Evolutionary conservation across 129 eudicot genomes (phyloP).

Genomic region (Tanacetum coccineum): DNA sequence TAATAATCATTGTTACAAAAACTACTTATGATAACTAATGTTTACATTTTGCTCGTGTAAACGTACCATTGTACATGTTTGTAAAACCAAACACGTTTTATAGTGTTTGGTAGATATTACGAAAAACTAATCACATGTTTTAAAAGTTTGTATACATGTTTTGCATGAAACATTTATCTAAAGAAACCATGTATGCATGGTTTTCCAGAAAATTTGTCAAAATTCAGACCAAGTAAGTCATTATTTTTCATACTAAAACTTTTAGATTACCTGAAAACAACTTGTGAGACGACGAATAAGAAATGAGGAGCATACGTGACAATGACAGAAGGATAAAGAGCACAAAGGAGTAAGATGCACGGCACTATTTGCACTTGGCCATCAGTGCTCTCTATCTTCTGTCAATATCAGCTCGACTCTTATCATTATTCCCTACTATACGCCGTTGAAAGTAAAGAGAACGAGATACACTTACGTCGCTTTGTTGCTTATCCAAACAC

Average conservation of each 20-base stretch:
- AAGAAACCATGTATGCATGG: no score
- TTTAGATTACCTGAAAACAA: neutral
- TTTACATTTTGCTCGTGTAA: no score
- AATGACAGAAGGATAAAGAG: conserved; percentile 65
- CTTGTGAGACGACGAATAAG: neutral
- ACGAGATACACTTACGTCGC: neutral
- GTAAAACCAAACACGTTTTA: no score
- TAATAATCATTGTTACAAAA: no score
- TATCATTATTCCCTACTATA: neutral
- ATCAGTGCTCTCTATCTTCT: conserved; percentile 70
- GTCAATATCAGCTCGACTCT: conserved; percentile 33
- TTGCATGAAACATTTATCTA: neutral
- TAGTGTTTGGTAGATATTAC: no score
- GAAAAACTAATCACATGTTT: neutral
- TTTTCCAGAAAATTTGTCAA: neutral
- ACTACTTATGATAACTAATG: no score
- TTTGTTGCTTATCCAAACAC: neutral
- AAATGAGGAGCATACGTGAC: conserved; percentile 12
- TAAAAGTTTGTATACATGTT: neutral
- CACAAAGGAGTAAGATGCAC: conserved; percentile 53
- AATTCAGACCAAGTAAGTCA: neutral
- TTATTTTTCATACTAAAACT: neutral
- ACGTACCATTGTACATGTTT: no score
- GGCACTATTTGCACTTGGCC: conserved; percentile 27
- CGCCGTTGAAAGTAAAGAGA: neutral